Base-by-base conservation (phyloP, 352 stramenopile genomes). In the Pythium chondricola region DNA sequence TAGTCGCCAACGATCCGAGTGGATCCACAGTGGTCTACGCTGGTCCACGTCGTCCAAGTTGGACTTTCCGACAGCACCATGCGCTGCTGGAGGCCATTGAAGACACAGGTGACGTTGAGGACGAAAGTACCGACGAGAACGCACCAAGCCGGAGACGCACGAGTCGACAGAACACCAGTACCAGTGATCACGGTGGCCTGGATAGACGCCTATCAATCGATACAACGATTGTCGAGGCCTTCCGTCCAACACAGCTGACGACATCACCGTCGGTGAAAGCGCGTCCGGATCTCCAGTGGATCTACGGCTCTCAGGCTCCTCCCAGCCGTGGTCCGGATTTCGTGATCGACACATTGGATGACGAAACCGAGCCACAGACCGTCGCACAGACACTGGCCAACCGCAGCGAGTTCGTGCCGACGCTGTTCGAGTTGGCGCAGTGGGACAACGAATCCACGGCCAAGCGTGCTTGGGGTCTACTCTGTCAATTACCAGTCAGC, bases 401-500 rank as follows among this genome's bases (percentile, higher is more conserved):
- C 26, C 61, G 79, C 58, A 55, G 39, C 7, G 18, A 48, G 4
- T 67, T 88, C 21, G 86, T 92, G 39, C 54, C 74, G 7, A 55
- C 64, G 17, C 51, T 92, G 14, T 63, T 89, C n/a, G 51, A 80
- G 13, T 49, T 92, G 9, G 65, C 88, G 0, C 70, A 81, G 11
- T 80, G 58, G 65, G 41, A 66, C 8, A 65, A 76, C 5, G 27
- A 49, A 11, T 43, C 59, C 0, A 88, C 69, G 0, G 79, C 71
- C 0, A 67, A 82, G 41, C 67, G 82, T 9, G 74, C 74, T 20
- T 93, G 82, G 82, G 77, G 88, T 27, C 47, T 93, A 20, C 53
- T 93, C 7, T 88, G 74, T 21, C 62, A 69, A 6, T 44, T 93
- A 6, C 82, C 82, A 4, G 87, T 77, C 10, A 93, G 85, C 51